phyloP scores from a whole-genome alignment of 768 basidiomycete species.

The Lactifluus piperatus region DNA sequence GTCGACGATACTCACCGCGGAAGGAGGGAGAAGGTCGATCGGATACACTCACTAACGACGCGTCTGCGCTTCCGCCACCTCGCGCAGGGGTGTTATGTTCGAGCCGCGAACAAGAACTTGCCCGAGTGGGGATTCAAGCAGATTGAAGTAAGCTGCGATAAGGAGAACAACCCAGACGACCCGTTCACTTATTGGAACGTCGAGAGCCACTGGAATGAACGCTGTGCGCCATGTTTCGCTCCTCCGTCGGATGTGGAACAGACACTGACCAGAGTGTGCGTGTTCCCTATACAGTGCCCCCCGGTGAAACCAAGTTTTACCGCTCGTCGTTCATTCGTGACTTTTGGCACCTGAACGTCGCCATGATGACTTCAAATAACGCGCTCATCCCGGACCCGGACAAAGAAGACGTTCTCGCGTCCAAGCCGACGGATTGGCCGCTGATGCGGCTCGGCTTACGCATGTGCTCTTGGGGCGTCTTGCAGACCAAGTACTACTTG shows the following conservation, averaged over 20 bases:
- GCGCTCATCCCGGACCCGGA: constrained; percentile 95
- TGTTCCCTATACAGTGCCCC: constrained; percentile 49
- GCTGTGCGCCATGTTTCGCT: constrained; percentile 48
- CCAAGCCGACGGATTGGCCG: constrained; percentile 90
- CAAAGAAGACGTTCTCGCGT: constrained; percentile 96
- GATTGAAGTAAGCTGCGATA: constrained; percentile 90
- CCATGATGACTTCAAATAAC: constrained; percentile 99
- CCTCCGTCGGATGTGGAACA: background rate
- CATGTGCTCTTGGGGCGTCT: constrained; percentile 96
- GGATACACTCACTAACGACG: constrained; percentile 88
- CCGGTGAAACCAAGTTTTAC: constrained; percentile 77
- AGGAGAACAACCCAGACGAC: constrained; percentile 74
- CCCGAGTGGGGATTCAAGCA: constrained; percentile 99
- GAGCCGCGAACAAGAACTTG: constrained; percentile 78
- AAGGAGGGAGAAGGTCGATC: constrained; percentile 44
- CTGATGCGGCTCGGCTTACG: constrained; percentile 81
- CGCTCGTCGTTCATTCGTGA: constrained; percentile 89
- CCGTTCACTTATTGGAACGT: constrained; percentile 96
- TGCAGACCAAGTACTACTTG: constrained; percentile 86
- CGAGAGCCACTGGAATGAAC: constrained; percentile 94
- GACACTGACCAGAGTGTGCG: background rate
- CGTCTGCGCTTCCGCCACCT: constrained; percentile 77
- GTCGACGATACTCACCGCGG: constrained; percentile 80
- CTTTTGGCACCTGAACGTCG: constrained; percentile 98
- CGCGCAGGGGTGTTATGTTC: constrained; percentile 75